Base-by-base conservation (phyloP, 176 grass and related monocot species). In the Tillandsia leiboldiana region DNA sequence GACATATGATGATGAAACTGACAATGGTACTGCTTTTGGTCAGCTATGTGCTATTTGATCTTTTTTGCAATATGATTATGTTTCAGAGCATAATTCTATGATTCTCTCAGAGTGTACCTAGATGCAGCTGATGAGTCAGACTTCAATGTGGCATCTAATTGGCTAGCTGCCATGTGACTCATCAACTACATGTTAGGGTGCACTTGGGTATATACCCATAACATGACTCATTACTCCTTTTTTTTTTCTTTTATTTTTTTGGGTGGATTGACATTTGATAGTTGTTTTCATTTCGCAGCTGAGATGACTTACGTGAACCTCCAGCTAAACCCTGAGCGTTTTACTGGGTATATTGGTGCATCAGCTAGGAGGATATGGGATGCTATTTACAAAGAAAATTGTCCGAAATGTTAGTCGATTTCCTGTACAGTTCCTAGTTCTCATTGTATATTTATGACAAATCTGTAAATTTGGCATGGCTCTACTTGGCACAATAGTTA, bases 271-370 rank as follows among this genome's bases (percentile, higher is more conserved):
- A 33, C 26, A 77, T 73, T 52, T 12, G 59, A 57, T 80, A 51
- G 11, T 80, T 53, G 26, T 63, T 51, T 71, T 23, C 17, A 15
- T 68, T 70, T 82, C 90, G 48, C 84, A 99, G 95, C 69, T 80
- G 87, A 83, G 72, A 88, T 99, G 89, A 93, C 94, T 79, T 99
- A 90, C 49, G 94, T 90, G 51, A 99, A 93, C 79, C 94, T 99
- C 29, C 94, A 80, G 67, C 65, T 99, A 53, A 90, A 99, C 67
- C 90, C 94, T 76, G 89, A 99, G 75, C 89, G 94, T 48, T 99
- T 86, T 78, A 99, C 94, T 88, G 94, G 94, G 7, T 99, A 99
- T 68, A 82, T 82, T 27, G 94, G 94, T 70, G 77, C 83, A 83
- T 99, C 94, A 18, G 73, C 94, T 13, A 78, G 90, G 81, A 78